A percentile compares a stretch with the other conserved stretches of the same genome.
phyloP scores from a whole-genome alignment of 768 basidiomycete genomes.

The Lactifluus pinguis region DNA sequence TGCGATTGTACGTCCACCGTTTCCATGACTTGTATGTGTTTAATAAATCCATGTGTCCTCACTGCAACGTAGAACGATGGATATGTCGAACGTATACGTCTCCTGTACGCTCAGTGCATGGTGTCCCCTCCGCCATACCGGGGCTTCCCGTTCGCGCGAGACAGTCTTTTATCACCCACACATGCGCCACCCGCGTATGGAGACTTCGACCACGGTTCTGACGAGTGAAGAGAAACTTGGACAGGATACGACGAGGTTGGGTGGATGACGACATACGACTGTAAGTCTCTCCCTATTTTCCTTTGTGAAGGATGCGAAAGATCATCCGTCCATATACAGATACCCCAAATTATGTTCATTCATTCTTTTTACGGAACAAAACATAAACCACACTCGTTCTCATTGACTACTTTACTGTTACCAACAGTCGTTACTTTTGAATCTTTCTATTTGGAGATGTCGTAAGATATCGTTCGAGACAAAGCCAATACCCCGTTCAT shows the following conservation, averaged over 20 bases:
- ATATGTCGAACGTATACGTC: conserved; percentile 10
- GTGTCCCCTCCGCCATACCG: conserved; percentile 9
- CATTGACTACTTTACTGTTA: not conserved
- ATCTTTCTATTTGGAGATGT: not conserved
- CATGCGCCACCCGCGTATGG: not conserved
- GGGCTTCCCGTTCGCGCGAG: not conserved
- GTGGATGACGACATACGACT: not conserved
- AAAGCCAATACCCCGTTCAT: too few relatives aligned
- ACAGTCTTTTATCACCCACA: not conserved
- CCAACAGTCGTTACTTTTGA: too few relatives aligned
- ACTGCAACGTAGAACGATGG: not conserved
- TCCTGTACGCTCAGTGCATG: not conserved
- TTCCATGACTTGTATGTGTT: not conserved
- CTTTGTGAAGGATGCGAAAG: not conserved
- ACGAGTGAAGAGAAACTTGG: not conserved
- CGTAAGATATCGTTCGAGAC: too few relatives aligned
- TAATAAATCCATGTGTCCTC: not conserved
- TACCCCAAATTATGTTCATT: not conserved
- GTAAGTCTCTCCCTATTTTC: not conserved
- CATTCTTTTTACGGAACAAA: not conserved
- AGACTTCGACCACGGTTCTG: not conserved
- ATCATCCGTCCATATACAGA: not conserved
- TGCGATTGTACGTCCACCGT: conserved; percentile 1
- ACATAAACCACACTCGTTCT: not conserved
- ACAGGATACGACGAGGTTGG: not conserved